Evolutionary conservation across 2,329 filamentous ascomycete genomes (phyloP).

Genomic region (Fulvia fulva): DNA sequence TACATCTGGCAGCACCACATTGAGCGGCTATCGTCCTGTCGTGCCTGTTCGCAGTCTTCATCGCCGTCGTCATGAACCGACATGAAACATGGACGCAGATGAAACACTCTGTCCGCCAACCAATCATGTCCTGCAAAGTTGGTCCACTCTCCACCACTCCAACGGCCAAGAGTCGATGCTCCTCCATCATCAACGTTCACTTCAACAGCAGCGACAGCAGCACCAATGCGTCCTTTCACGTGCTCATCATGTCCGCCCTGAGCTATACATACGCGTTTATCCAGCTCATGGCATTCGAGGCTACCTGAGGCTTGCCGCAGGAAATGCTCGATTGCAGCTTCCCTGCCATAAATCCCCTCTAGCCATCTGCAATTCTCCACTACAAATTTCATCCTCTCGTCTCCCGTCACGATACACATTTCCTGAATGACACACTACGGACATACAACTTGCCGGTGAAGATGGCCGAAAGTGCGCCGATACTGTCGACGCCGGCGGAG

Average conservation of each 20-base stretch:
- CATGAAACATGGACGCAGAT: background rate
- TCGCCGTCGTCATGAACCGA: background rate
- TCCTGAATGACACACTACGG: background rate
- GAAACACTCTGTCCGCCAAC: background rate
- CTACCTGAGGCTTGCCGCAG: background rate
- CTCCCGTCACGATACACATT: background rate
- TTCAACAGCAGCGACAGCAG: background rate
- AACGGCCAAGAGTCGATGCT: background rate
- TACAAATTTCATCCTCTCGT: background rate
- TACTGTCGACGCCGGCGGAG: conserved; percentile 60
- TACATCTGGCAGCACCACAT: background rate
- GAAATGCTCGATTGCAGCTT: background rate
- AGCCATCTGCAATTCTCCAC: background rate
- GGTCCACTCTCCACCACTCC: background rate
- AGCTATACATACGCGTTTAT: background rate
- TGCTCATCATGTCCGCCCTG: background rate
- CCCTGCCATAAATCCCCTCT: background rate
- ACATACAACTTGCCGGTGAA: background rate
- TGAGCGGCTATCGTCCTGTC: background rate
- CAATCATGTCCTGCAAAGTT: background rate
- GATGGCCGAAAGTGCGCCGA: conserved; percentile 42
- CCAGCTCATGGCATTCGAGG: background rate
- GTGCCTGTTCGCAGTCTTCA: too few relatives aligned
- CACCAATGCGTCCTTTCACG: background rate
- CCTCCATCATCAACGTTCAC: background rate